Evolutionary conservation across 1,284 basidiomycete species (phyloP), one percentile per base, ranked within the genome.

Genomic region (Volvariella volvacea): DNA sequence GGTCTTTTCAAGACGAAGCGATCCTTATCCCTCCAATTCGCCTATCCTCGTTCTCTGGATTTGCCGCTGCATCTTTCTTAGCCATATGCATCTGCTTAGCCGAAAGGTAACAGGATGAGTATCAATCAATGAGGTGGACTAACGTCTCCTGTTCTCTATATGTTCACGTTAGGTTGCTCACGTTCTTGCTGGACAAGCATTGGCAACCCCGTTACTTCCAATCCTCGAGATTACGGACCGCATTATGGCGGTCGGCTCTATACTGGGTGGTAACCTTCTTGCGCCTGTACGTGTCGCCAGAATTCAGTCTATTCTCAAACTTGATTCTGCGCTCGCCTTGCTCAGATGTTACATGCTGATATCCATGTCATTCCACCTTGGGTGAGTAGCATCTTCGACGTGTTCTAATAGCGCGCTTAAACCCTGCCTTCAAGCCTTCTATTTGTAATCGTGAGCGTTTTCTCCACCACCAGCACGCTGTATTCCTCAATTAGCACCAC

Each of bases 311-410:
- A 2, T 45, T 15, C 30, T 37, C 39, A 34, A 31, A 25, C 40
- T 38, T n/a, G n/a, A n/a, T n/a, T n/a, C n/a, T n/a, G n/a, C n/a
- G n/a, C 25, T 40, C 25, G 33, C 10, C 3, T 43, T 8, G 4
- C 39, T n/a, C 33, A 83, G 82, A 48, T 60, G 74, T 47, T 86
- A 86, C 55, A 85, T 87, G 82, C 70, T 87, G 14, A 64, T 80
- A 46, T 72, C 77, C 12, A 85, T 85, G 82, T 74, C 79, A 17
- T 76, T 81, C 51, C 75, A 82, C 46, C 47, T 76, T 20, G 74
- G 78, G 81, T 84, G 55, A 62, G 82, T 65, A 4, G 7, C 41
- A 12, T 20, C 19, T 6, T n/a, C 19, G 21, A 28, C n/a, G n/a
- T n/a, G 39, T 20, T 34, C 8, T 1, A n/a, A 1, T 19, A 31